Conservation (phyloP, 2,329 filamentous ascomycete species). For the Pseudocercospora eumusae region DNA sequence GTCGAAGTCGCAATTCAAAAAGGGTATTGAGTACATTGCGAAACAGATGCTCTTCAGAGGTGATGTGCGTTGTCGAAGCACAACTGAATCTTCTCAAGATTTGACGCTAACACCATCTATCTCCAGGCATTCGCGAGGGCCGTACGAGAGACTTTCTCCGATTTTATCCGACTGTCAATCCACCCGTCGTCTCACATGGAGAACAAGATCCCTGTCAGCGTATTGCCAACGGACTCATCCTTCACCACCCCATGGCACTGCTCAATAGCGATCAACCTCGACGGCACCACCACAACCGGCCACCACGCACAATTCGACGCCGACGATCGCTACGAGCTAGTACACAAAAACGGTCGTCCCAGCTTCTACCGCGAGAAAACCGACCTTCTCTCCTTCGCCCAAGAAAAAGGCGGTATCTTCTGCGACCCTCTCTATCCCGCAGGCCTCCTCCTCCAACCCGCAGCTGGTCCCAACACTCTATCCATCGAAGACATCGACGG, state of each 20-base stretch:
- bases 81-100: not conserved
- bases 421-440: slow-evolving; percentile 21
- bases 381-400: slow-evolving; percentile 13
- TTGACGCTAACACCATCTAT: not conserved
- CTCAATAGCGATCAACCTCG: slow-evolving; percentile 25
- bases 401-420: slow-evolving; percentile 14
- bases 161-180: slow-evolving; percentile 20
- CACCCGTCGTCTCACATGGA: slow-evolving; percentile 12
- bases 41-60: slow-evolving; percentile 27
- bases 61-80: slow-evolving; percentile 18
- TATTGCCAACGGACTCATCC: slow-evolving; percentile 16
- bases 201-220: slow-evolving; percentile 19
- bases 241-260: slow-evolving; percentile 27
- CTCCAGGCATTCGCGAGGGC: slow-evolving; percentile 21
- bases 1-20: slow-evolving; percentile 22
- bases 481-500: slow-evolving; percentile 16
- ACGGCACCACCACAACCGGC: slow-evolving; percentile 26
- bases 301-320: slow-evolving; percentile 18
- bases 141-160: slow-evolving; percentile 18
- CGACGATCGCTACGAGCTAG: slow-evolving; percentile 21
- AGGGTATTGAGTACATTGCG: slow-evolving; percentile 22
- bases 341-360: slow-evolving; percentile 16
- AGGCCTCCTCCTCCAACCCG: slow-evolving; percentile 16
- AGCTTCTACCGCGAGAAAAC: slow-evolving; percentile 23
- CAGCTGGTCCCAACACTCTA: slow-evolving; percentile 11